These are phyloP conservation scores for Raphidocelis subcapitata DNA, from an alignment of 139 green algal species.

Conservation along the genomic window DNA sequence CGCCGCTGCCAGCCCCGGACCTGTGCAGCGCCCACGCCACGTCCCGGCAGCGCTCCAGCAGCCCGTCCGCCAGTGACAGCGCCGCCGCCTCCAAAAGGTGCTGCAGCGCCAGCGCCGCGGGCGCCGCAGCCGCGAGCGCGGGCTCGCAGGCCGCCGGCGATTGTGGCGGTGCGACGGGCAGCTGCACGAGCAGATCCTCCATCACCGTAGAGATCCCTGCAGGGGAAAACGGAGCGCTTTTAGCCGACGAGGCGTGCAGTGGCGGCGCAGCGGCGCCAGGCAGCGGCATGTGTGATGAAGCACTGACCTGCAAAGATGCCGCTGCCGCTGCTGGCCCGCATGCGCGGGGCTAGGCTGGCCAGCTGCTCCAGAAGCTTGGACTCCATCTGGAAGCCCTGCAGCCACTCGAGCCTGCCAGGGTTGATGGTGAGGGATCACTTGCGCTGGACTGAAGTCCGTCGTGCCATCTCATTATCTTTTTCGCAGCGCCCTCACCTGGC, in stretches of 20 bases:
- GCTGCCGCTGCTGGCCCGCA: slow-evolving; percentile 12
- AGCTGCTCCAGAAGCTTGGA: slow-evolving; percentile 40
- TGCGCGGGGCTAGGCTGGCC: slow-evolving; percentile 17
- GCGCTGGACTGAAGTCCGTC: no score
- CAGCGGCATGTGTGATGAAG: not conserved
- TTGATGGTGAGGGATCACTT: no score
- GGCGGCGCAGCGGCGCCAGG: no score
- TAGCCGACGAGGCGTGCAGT: no score
- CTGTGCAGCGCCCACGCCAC: slow-evolving; percentile 35
- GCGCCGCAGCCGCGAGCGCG: no score
- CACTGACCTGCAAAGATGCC: slow-evolving; percentile 37
- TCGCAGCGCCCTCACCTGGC: no score
- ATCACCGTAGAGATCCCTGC: no score
- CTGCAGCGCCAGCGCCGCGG: not conserved
- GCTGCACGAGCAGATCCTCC: no score
- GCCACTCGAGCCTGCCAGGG: slow-evolving; percentile 30
- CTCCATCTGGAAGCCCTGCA: slow-evolving; percentile 46
- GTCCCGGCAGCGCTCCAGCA: slow-evolving; percentile 46
- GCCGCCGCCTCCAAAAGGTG: slow-evolving; percentile 39
- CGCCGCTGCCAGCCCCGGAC: not conserved
- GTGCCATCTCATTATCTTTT: no score
- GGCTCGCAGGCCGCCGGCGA: no score
- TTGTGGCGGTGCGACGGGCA: no score
- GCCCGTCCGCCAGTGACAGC: slow-evolving; percentile 40
- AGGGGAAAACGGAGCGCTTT: no score